Percentiles rank a stretch among this genome's conserved stretches.
Evolutionary conservation across 108 stramenopile genomes (phyloP).

Genomic region (Nannochloropsis granulata): DNA sequence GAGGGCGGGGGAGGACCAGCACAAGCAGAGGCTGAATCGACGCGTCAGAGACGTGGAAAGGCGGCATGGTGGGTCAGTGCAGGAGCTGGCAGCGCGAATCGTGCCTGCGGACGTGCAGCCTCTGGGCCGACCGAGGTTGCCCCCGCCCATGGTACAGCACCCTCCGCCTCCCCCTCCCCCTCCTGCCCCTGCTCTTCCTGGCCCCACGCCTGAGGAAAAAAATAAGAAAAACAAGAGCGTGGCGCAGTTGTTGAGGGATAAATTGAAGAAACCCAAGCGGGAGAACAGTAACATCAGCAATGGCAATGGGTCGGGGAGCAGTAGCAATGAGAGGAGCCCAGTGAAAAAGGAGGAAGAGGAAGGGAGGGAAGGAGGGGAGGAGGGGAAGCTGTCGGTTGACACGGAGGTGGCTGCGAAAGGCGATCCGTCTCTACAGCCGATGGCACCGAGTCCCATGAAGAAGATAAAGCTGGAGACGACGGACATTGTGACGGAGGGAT

Average conservation of each 20-base stretch:
- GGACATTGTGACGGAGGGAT: neutral
- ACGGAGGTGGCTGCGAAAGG: neutral
- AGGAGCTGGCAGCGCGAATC: neutral
- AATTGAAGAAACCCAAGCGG: neutral
- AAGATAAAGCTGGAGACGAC: neutral
- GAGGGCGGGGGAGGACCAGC: conserved; percentile 58
- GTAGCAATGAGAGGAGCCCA: neutral
- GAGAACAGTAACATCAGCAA: neutral
- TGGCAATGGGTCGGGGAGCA: neutral
- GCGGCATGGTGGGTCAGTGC: neutral
- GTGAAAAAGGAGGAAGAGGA: neutral
- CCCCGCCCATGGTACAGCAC: neutral
- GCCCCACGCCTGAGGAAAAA: neutral
- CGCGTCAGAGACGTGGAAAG: neutral
- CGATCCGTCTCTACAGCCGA: neutral
- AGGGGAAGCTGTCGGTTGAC: neutral
- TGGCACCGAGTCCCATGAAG: neutral
- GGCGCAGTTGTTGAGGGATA: neutral
- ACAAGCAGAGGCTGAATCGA: conserved; percentile 34
- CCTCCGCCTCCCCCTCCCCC: neutral
- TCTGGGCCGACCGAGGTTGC: neutral
- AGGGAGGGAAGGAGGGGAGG: neutral
- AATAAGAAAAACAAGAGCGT: conserved; percentile 2
- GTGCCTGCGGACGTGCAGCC: neutral
- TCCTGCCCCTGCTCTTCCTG: neutral